These are phyloP conservation scores for Penicillium waksmanii DNA, from an alignment of 495 filamentous ascomycete genomes.

Conservation along the genomic window DNA sequence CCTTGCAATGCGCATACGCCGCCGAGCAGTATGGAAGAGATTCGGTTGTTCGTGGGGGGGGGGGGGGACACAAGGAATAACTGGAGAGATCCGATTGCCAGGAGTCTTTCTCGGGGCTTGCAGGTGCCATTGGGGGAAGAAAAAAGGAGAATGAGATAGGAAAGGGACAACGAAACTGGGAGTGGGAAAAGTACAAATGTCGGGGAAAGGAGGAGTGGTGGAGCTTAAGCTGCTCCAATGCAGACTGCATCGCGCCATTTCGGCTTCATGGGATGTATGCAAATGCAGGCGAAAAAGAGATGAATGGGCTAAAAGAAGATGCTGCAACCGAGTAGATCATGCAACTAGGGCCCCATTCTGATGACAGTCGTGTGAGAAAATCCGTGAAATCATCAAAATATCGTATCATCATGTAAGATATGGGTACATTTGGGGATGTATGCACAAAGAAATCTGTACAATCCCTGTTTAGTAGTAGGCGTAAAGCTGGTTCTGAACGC, in stretches of 20 bases:
- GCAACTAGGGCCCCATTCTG: slow-evolving; percentile 27
- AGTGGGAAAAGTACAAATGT: slow-evolving; percentile 19
- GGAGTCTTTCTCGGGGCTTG: not conserved
- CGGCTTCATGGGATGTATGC: slow-evolving; percentile 12
- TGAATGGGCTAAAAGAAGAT: slow-evolving; percentile 18
- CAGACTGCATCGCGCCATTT: slow-evolving; percentile 19
- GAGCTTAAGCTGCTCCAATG: slow-evolving; percentile 5
- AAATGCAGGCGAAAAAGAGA: slow-evolving; percentile 22
- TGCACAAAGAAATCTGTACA: slow-evolving; percentile 18
- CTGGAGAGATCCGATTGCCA: not conserved
- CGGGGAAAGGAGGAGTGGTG: slow-evolving; percentile 9
- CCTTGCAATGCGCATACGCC: not conserved
- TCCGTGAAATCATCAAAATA: slow-evolving; percentile 49
- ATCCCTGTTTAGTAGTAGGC: slow-evolving; percentile 36
- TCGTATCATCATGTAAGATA: slow-evolving; percentile 51
- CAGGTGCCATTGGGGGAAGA: slow-evolving; percentile 12
- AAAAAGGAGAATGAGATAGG: slow-evolving; percentile 21
- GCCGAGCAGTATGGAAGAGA: not conserved
- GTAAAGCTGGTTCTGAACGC: slow-evolving; percentile 35
- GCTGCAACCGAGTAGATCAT: slow-evolving; percentile 26
- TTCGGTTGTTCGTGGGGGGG: no score
- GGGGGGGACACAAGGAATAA: not conserved
- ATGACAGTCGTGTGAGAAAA: slow-evolving; percentile 36
- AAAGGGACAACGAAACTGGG: slow-evolving; percentile 6
- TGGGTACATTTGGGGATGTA: slow-evolving; percentile 44